These are phyloP conservation scores for Pichia eremophila DNA, from an alignment of 805 yeast genomes.

Conservation along the genomic window DNA sequence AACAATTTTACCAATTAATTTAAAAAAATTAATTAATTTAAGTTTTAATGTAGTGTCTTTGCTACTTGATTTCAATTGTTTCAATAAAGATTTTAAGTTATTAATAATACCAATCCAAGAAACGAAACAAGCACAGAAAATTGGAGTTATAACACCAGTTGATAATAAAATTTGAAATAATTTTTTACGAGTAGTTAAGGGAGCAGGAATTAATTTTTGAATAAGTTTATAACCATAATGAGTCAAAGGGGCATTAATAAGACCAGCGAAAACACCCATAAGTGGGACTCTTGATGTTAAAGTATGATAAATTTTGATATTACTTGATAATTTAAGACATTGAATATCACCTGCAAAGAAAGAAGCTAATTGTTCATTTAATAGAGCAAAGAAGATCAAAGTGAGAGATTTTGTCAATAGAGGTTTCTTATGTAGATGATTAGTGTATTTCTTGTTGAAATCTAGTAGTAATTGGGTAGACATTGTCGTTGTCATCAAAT, in stretches of 20 bases:
- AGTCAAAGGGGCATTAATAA: conserved; percentile 47
- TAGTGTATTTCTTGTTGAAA: background rate
- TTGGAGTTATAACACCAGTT: conserved; percentile 47
- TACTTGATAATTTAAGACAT: conserved; percentile 8
- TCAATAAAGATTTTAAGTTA: conserved; percentile 6
- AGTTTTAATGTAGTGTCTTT: background rate
- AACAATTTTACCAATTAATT: conserved; percentile 13
- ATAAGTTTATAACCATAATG: conserved; percentile 44
- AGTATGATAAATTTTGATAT: conserved; percentile 29
- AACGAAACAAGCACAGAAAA: conserved; percentile 38
- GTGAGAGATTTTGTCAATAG: conserved; percentile 51
- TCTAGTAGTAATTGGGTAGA: background rate
- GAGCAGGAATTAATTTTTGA: conserved; percentile 36
- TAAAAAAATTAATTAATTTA: conserved; percentile 12
- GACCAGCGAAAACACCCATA: conserved; percentile 48
- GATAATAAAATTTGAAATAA: conserved; percentile 42
- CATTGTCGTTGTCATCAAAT: too few species aligned
- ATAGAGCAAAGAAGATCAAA: conserved; percentile 42
- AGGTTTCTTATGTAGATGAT: conserved; percentile 33
- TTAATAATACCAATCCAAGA: conserved; percentile 46
- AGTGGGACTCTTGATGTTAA: conserved; percentile 37
- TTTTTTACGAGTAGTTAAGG: conserved; percentile 31
- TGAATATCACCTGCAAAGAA: conserved; percentile 36
- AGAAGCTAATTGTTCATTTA: conserved; percentile 52
- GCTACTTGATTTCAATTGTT: background rate